A percentile compares a stretch with the other conserved stretches of the same genome.
Evolutionary conservation across 106 monocot genomes (phyloP).

Genomic region (Platanthera guangdongensis): DNA sequence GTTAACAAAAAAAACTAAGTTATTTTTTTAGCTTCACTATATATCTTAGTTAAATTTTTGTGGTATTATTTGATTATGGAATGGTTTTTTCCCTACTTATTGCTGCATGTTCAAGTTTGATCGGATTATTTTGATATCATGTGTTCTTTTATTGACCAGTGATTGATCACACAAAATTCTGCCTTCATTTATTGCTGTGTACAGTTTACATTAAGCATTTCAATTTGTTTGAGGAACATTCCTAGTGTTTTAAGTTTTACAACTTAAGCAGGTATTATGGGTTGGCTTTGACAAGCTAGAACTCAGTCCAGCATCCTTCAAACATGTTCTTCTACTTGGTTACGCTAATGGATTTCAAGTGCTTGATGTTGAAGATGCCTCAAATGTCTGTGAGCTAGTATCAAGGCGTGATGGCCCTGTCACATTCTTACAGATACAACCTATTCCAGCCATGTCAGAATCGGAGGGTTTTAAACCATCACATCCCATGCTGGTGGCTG

Average conservation of each 20-base stretch:
- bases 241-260: not conserved
- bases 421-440: conserved; percentile 33
- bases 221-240: not conserved
- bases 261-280: conserved; percentile 69
- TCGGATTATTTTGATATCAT: not conserved
- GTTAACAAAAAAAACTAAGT: no score
- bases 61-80: not conserved
- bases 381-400: conserved; percentile 85
- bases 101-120: not conserved
- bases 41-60: not conserved
- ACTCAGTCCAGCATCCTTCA: conserved; percentile 22
- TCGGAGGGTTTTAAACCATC: conserved; percentile 64
- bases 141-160: not conserved
- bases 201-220: not conserved
- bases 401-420: conserved; percentile 93
- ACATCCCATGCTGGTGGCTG: conserved; percentile 82
- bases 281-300: conserved; percentile 91
- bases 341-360: conserved; percentile 97
- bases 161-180: not conserved
- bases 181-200: not conserved
- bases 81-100: not conserved
- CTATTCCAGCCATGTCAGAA: conserved; percentile 36
- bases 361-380: conserved; percentile 94
- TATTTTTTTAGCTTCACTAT: not conserved
- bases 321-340: conserved; percentile 46